phyloP scores from a whole-genome alignment of 371 early-diverging fungal genomes.

The Saksenaea oblongispora region DNA sequence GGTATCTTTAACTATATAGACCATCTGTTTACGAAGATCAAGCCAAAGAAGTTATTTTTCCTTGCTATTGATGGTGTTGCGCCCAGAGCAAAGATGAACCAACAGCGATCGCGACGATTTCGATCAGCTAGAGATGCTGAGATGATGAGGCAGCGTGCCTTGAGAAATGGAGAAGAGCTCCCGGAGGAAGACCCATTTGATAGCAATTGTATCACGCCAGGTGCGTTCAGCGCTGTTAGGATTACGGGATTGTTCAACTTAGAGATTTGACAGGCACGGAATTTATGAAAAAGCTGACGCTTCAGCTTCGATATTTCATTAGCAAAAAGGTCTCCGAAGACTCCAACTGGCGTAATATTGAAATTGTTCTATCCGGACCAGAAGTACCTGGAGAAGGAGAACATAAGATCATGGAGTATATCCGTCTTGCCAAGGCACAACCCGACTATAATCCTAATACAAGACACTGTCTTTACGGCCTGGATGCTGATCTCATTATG shows the following conservation, averaged over 20 bases:
- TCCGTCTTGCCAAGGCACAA: constrained; percentile 84
- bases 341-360: constrained; percentile 84
- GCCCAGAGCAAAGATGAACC: constrained; percentile 99
- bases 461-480: constrained; percentile 95
- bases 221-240: constrained; percentile 40
- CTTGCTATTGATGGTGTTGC: constrained; percentile 99
- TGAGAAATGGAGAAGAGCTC: constrained; percentile 66
- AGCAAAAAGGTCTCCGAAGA: constrained; percentile 90
- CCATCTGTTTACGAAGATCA: constrained; percentile 86
- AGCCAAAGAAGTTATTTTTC: constrained; percentile 95
- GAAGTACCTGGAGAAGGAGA: constrained; percentile 99
- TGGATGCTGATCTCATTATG: constrained; percentile 99
- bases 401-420: constrained; percentile 99
- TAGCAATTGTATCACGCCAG: constrained; percentile 99
- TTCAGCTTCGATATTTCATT: constrained; percentile 87
- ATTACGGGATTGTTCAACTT: not conserved
- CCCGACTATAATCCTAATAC: constrained; percentile 82
- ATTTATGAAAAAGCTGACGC: constrained; percentile 95
- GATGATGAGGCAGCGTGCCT: constrained; percentile 60
- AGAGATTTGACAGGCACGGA: constrained; percentile 78
- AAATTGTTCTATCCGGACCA: constrained; percentile 94
- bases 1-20: constrained; percentile 97
- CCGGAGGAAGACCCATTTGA: constrained; percentile 89
- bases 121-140: constrained; percentile 90
- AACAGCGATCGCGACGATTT: constrained; percentile 98